phyloP scores from a whole-genome alignment of 1,284 basidiomycete species.

The Stygiomarasmius scandens region DNA sequence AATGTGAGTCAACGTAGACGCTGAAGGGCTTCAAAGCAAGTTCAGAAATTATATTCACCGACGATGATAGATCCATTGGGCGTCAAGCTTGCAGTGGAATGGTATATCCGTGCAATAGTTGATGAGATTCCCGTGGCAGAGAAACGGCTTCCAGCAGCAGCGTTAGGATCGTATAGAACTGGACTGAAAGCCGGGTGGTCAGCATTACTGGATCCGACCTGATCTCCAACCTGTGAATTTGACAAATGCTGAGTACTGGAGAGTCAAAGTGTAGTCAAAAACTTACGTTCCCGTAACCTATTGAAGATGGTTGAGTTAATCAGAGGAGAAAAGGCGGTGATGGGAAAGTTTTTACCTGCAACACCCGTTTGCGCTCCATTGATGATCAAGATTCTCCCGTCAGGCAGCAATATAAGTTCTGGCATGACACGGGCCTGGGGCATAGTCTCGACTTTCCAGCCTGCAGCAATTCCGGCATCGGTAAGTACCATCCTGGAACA shows the following conservation, averaged over 20 bases:
- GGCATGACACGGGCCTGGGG: conserved; percentile 38
- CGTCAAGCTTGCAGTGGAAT: conserved; percentile 36
- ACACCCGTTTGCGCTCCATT: conserved; percentile 48
- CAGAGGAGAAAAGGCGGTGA: too few species aligned
- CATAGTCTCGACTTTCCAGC: conserved; percentile 35
- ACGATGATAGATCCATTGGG: conserved; percentile 27
- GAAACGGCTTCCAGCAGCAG: conserved; percentile 44
- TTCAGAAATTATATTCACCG: conserved; percentile 4
- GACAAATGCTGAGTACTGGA: conserved; percentile 12
- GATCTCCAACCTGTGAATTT: conserved; percentile 31
- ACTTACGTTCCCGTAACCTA: too few species aligned
- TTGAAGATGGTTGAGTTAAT: too few species aligned
- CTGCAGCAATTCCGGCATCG: conserved; percentile 29
- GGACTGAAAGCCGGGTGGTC: conserved; percentile 42
- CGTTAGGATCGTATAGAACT: conserved; percentile 47
- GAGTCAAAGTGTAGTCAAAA: conserved; percentile 3
- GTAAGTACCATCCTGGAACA: conserved; percentile 37
- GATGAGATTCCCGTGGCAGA: conserved; percentile 38
- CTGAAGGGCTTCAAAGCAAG: conserved; percentile 7
- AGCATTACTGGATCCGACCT: conserved; percentile 42
- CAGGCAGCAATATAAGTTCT: conserved; percentile 48
- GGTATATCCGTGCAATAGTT: conserved; percentile 39
- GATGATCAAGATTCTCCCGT: conserved; percentile 45
- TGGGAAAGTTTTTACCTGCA: conserved; percentile 63
- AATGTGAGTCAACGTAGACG: conserved; percentile 13